Percentiles rank a stretch among this genome's conserved stretches.
phyloP scores from a whole-genome alignment of 1,139 yeast species.

The Geotrichum aggregatum region DNA sequence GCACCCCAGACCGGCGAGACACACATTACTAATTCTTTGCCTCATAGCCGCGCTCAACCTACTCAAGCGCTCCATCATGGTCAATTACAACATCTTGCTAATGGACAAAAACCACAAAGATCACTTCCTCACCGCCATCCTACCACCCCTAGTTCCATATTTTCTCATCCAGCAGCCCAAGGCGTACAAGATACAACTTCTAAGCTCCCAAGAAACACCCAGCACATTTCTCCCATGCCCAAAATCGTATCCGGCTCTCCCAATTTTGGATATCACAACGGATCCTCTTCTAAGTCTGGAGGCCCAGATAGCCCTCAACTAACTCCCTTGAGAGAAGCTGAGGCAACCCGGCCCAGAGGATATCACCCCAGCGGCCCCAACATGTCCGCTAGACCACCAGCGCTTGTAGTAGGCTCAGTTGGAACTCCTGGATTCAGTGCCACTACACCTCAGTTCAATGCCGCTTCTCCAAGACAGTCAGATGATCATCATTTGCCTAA shows the following conservation, averaged over 20 bases:
- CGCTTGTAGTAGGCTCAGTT: constrained; percentile 1
- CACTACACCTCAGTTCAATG: constrained; percentile 18
- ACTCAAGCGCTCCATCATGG: constrained; percentile 12
- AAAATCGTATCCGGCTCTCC: not conserved
- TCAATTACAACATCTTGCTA: constrained; percentile 16
- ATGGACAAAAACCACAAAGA: constrained; percentile 14
- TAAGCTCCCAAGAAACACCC: constrained; percentile 1
- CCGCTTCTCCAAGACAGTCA: constrained; percentile 9
- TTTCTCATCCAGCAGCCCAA: constrained; percentile 10
- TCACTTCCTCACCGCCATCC: constrained; percentile 6
- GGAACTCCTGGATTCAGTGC: constrained; percentile 14
- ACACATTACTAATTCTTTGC: not conserved
- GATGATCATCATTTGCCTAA: constrained; percentile 14
- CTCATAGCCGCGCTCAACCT: not conserved
- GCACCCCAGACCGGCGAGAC: constrained; percentile 1
- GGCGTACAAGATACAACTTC: not conserved
- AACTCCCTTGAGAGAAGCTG: not conserved
- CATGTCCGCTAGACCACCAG: constrained; percentile 2
- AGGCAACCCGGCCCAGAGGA: not conserved
- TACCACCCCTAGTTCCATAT: constrained; percentile 18
- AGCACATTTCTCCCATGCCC: not conserved
- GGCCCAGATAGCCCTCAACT: not conserved
- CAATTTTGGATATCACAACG: constrained; percentile 4
- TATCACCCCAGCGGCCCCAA: not conserved
- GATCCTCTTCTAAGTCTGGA: not conserved